Evolutionary conservation across 2,329 filamentous ascomycete genomes (phyloP).

Genomic region (Pseudogymnoascus sp.): DNA sequence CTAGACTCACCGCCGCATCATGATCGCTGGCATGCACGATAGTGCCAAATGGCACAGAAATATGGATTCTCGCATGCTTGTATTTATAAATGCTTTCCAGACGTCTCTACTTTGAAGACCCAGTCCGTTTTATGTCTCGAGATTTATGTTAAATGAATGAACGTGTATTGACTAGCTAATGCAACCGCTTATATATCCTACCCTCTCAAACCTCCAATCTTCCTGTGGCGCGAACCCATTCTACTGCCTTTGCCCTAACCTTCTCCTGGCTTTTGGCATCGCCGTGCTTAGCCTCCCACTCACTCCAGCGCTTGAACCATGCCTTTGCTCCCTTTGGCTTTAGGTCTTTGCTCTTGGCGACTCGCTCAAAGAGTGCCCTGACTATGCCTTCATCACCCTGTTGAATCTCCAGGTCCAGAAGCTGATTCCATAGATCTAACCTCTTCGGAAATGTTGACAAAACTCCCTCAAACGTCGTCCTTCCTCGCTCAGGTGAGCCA

Average conservation of each 20-base stretch:
- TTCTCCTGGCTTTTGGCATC: slow-evolving; percentile 61
- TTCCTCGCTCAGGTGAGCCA: slow-evolving; percentile 81
- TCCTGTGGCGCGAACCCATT: slow-evolving; percentile 49
- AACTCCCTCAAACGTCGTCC: slow-evolving; percentile 88
- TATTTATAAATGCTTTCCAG: slow-evolving; percentile 9
- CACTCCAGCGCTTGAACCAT: slow-evolving; percentile 87
- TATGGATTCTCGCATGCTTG: slow-evolving; percentile 10
- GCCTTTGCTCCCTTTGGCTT: slow-evolving; percentile 77
- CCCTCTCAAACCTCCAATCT: background rate
- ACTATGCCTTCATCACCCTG: slow-evolving; percentile 52
- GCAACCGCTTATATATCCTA: background rate
- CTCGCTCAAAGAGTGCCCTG: slow-evolving; percentile 74
- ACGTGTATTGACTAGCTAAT: slow-evolving; percentile 7
- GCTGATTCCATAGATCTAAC: slow-evolving; percentile 86
- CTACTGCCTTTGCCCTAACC: slow-evolving; percentile 62
- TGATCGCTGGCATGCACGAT: slow-evolving; percentile 9
- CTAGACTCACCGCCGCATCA: slow-evolving; percentile 8
- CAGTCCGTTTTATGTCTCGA: slow-evolving; percentile 7
- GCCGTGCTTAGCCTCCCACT: slow-evolving; percentile 74
- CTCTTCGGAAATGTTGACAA: slow-evolving; percentile 80
- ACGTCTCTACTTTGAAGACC: slow-evolving; percentile 9
- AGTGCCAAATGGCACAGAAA: slow-evolving; percentile 8
- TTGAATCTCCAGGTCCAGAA: slow-evolving; percentile 73
- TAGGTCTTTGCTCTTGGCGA: slow-evolving; percentile 59
- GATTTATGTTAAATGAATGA: slow-evolving; percentile 1